Evolutionary conservation across 441 rosid species (phyloP), one percentile per base, ranked within the genome.

Genomic region (Aquilaria agallochum): DNA sequence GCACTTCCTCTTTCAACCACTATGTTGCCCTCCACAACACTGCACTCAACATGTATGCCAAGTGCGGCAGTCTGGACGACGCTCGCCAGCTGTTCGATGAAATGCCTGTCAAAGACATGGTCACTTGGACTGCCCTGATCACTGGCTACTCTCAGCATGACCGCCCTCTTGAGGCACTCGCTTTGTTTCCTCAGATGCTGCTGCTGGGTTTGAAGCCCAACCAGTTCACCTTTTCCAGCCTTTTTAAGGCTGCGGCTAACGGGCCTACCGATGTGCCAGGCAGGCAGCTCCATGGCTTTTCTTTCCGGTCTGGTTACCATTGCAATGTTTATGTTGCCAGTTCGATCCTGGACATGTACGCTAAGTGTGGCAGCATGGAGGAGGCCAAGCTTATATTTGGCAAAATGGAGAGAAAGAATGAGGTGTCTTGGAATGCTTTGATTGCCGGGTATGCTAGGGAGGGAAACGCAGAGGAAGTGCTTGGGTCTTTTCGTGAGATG

Each of bases 391-490:
- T 55, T 20, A 45, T 69, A 42, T 72, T 78, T 59, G 57, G 62
- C 20, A 46, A 36, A 4, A 56, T 75, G 9, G 67, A 45, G 53
- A 51, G 66, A 50, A 75, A 59, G 66, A 78, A 78, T 51, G 79
- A 72, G 58, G 83, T 78, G 31, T 78, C 83, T 14, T 75, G 83
- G 75, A 75, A 78, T 75, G 83, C 77, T 62, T 44, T 75, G 72
- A 75, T 78, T 60, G 83, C 77, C 15, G 79, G 73, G 31, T 63
- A 75, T 59, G 73, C 77, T 11, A 75, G 79, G 75, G 74, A 67
- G 50, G 73, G 73, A 11, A 60, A 75, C 44, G 67, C 66, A 27
- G 73, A 69, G 57, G 44, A 48, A 5, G 77, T 75, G 42, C 73
- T 78, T 53, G 2, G 27, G 14, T 58, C 62, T 14, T 70, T 75